Base-by-base conservation (phyloP, 2,329 filamentous ascomycete genomes). In the Sporothrix pseudoabietina region DNA sequence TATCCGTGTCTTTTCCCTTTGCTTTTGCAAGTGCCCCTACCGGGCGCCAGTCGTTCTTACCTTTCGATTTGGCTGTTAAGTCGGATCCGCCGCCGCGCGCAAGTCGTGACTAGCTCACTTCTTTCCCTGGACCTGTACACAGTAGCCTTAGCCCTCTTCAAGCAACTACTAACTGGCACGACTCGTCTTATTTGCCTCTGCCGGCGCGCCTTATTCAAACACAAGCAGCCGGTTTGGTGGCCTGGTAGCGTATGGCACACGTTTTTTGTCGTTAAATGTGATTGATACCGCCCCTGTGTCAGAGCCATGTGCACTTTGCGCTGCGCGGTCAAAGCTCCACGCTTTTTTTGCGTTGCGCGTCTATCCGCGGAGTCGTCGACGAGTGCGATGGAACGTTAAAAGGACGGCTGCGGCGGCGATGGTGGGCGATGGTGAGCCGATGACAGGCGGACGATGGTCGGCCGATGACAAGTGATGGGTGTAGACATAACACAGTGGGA, bases 71-170 rank as follows among this genome's bases (percentile, higher is more conserved):
- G 30, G 61, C 61, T 47, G 22, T 47, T 41, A 26, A 41, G 47
- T n/a, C 44, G 39, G 22, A 30, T 44, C 22, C 61, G 10, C 39
- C 22, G 61, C 39, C n/a, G 39, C 4, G 22, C 35, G 59, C 59
- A 66, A 66, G 61, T 47, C 61, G 61, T 16, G 39, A 10, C 39
- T 66, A 47, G 61, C 61, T 47, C 39, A 12, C 16, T 63, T 63
- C 39, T 65, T 65, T 44, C 16, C 61, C 39, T 47, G 61, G 35
- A 49, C 44, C 19, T 49, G 14, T 19, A 19, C 44, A 19, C 44
- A 4, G 61, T 47, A 66, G 12, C 61, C 47, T 66, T 47, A 39
- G 61, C n/a, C 39, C 61, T 66, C 61, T 66, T 66, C 26, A 6
- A 22, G 4, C 19, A 66, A 14, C 22, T 35, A 35, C 35, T 35